Base-by-base conservation (phyloP, 306 rosid genomes). In the Ceratonia siliqua region DNA sequence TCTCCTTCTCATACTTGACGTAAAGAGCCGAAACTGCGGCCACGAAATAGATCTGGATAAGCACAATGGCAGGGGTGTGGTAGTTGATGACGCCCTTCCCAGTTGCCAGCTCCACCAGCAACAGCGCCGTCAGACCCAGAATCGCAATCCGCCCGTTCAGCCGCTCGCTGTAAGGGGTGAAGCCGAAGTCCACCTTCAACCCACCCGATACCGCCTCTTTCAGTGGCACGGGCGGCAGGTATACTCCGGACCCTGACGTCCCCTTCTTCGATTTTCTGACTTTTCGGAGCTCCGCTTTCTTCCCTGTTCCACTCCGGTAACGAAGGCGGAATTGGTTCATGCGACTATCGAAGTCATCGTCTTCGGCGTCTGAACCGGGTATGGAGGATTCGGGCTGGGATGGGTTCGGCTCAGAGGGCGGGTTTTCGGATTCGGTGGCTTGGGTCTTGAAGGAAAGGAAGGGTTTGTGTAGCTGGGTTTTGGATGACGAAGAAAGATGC, bases 91-190 rank as follows among this genome's bases (percentile, higher is more conserved):
- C 91, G 2, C 96, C 74, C 86, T 86, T 91, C 77, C 97, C 98
- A 0, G 97, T 94, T 0, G 95, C 96, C 0, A 91, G 55, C 76
- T 94, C 98, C 84, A 91, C 95, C 80, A 92, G 75, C 36, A 94
- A 0, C 81, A 91, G 39, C n/a, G 96, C 97, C 78, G 89, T 14
- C 15, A 92, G 28, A 3, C 98, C 98, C 2, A 94, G 57, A 2
- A 81, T 64, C 64, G 98, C 96, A 5, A 91, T 63, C 33, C 90
- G 78, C 25, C 97, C 98, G 54, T 94, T 94, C 8, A 88, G 32
- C 56, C 89, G 45, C 82, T 94, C 96, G 66, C 98, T 94, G 82
- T 79, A 91, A 53, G 84, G 81, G 25, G 86, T 88, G 75, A 94
- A 91, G 75, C 98, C 97, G 24, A 89, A 46, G 6, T 91, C 94